Conservation (phyloP, 2,329 filamentous ascomycete genomes). For the Lachnellula arida region DNA sequence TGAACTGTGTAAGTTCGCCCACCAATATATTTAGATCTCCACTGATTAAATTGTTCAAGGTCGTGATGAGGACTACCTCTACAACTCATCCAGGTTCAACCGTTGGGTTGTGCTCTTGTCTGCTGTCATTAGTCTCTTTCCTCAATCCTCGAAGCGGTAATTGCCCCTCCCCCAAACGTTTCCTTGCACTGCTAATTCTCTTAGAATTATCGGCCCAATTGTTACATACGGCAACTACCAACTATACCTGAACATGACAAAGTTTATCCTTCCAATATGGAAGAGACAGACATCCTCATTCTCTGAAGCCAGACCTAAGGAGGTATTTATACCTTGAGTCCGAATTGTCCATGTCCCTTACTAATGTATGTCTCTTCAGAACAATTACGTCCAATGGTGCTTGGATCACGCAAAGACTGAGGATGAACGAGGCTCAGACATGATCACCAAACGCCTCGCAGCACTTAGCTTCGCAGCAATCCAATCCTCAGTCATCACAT, state of each 20-base stretch:
- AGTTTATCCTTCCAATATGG: slow-evolving; percentile 34
- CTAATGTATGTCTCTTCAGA: slow-evolving; percentile 18
- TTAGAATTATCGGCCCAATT: slow-evolving; percentile 19
- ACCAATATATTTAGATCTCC: too few relatives aligned
- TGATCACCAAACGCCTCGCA: slow-evolving; percentile 28
- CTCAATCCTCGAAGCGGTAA: slow-evolving; percentile 31
- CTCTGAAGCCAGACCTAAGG: not conserved
- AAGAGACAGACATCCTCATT: slow-evolving; percentile 27
- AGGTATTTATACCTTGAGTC: slow-evolving; percentile 20
- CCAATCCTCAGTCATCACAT: slow-evolving; percentile 37
- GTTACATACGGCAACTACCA: slow-evolving; percentile 19
- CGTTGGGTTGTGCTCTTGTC: slow-evolving; percentile 33
- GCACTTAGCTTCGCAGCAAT: slow-evolving; percentile 25
- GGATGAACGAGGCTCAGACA: slow-evolving; percentile 32
- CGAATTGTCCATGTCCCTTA: not conserved
- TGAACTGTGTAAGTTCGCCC: slow-evolving; percentile 25
- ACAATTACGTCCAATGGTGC: slow-evolving; percentile 39
- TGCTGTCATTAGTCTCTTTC: slow-evolving; percentile 31
- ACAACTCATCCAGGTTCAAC: slow-evolving; percentile 28
- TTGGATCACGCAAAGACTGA: slow-evolving; percentile 36
- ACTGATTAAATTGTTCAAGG: slow-evolving; percentile 9
- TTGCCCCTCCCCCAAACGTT: slow-evolving; percentile 24
- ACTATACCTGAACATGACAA: slow-evolving; percentile 26
- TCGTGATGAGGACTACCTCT: slow-evolving; percentile 34
- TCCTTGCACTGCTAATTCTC: slow-evolving; percentile 18